These are phyloP conservation scores for Lichtheimia ramosa DNA, from an alignment of 371 early-diverging fungal species.

Conservation along the genomic window DNA sequence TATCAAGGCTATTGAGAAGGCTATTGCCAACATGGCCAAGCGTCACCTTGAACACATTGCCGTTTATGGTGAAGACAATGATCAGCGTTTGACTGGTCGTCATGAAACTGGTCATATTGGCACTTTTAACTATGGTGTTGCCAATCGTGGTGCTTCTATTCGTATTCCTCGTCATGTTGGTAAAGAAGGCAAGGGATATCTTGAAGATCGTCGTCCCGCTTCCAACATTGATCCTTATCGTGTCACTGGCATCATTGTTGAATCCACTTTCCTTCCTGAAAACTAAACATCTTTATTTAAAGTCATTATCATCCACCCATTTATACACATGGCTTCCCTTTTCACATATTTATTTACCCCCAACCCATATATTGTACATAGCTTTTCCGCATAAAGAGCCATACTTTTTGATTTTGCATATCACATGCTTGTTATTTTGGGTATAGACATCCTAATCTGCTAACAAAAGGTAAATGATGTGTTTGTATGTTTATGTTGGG, in stretches of 20 bases:
- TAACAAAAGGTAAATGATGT: no score
- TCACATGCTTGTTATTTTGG: no score
- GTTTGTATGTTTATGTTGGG: no score
- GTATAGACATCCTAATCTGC: no score
- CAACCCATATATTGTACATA: background rate
- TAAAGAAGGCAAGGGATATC: slow-evolving; percentile 51
- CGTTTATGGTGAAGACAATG: slow-evolving; percentile 59
- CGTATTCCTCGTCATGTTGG: slow-evolving; percentile 56
- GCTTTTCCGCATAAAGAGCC: background rate
- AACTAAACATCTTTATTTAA: slow-evolving; percentile 3
- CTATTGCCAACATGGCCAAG: slow-evolving; percentile 47
- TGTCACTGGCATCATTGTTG: slow-evolving; percentile 51
- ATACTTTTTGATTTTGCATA: background rate
- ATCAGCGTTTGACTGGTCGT: slow-evolving; percentile 50
- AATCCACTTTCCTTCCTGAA: slow-evolving; percentile 29
- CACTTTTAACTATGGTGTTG: slow-evolving; percentile 51
- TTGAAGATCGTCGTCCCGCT: slow-evolving; percentile 54
- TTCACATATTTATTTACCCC: no score
- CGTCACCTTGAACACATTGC: slow-evolving; percentile 52
- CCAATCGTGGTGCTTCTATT: slow-evolving; percentile 56
- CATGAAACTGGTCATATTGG: slow-evolving; percentile 57
- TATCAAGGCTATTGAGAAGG: slow-evolving; percentile 47
- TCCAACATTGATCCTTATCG: slow-evolving; percentile 58
- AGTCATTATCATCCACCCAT: no score
- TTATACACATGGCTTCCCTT: no score